Percentiles rank a stretch among this genome's conserved stretches.
Evolutionary conservation across 805 yeast species (phyloP).

Genomic region (Kodamaea leandrae): DNA sequence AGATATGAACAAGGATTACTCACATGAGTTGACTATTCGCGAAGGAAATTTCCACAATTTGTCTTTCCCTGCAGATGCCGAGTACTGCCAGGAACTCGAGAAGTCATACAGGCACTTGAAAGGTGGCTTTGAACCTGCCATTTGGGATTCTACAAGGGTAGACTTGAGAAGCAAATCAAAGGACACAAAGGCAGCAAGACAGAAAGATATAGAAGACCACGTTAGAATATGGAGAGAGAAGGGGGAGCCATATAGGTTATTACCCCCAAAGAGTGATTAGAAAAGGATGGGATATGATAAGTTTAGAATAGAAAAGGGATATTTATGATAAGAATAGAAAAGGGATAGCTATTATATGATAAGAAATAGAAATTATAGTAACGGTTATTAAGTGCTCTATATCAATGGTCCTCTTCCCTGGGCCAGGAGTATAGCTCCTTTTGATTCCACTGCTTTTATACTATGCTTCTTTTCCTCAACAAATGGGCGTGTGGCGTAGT

Average conservation of each 20-base stretch:
- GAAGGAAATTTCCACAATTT: slow-evolving; percentile 18
- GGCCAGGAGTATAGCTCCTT: no score
- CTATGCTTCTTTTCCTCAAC: no score
- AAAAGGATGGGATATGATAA: no score
- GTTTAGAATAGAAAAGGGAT: not conserved
- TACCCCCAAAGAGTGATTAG: slow-evolving; percentile 3
- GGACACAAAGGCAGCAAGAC: slow-evolving; percentile 17
- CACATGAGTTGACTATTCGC: slow-evolving; percentile 19
- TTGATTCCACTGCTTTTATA: no score
- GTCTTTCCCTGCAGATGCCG: slow-evolving; percentile 18
- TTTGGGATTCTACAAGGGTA: slow-evolving; percentile 19
- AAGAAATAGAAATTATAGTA: no score
- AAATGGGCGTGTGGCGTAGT: slow-evolving; percentile 75
- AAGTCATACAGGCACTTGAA: slow-evolving; percentile 14
- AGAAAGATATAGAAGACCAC: slow-evolving; percentile 12
- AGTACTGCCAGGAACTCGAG: slow-evolving; percentile 20
- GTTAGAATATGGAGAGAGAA: slow-evolving; percentile 14
- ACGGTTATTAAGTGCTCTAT: no score
- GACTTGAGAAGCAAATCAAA: slow-evolving; percentile 15
- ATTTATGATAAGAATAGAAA: not conserved
- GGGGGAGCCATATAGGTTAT: slow-evolving; percentile 16
- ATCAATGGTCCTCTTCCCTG: no score
- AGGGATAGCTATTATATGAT: no score
- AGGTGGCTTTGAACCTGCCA: slow-evolving; percentile 19
- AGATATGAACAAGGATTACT: slow-evolving; percentile 27